Conservation (phyloP, 2,329 filamentous ascomycete species). For the Bertia moriformis region DNA sequence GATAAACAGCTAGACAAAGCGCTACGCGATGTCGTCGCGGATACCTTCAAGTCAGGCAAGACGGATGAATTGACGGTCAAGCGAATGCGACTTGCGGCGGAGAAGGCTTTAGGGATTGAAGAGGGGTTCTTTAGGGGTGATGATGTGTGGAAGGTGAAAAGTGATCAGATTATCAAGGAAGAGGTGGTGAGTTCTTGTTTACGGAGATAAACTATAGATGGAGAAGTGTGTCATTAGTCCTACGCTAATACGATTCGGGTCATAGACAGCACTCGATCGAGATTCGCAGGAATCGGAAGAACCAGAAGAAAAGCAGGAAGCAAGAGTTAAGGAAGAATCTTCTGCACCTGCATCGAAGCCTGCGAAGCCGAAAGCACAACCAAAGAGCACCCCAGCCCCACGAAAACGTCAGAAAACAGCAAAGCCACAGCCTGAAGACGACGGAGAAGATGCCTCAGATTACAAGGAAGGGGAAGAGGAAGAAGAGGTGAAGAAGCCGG, state of each 20-base stretch:
- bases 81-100: conserved; percentile 33
- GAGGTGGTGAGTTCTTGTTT: conserved; percentile 26
- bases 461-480: not conserved
- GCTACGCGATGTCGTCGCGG: conserved; percentile 21
- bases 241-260: too few relatives aligned
- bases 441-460: conserved; percentile 1
- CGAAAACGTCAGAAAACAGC: conserved; percentile 3
- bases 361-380: conserved; percentile 1
- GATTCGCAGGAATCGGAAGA: too few relatives aligned
- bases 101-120: conserved; percentile 31
- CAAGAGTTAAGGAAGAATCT: not conserved
- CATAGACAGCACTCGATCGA: too few relatives aligned
- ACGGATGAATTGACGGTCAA: conserved; percentile 40
- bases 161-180: conserved; percentile 34
- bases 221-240: too few relatives aligned
- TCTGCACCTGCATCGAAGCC: not conserved
- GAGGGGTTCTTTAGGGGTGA: conserved; percentile 38
- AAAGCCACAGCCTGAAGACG: conserved; percentile 5
- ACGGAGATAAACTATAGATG: conserved; percentile 2
- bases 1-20: conserved; percentile 19
- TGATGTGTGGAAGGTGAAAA: conserved; percentile 34
- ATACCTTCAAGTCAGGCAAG: conserved; percentile 21
- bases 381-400: conserved; percentile 1
- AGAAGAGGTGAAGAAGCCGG: not conserved
- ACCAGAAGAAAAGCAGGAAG: not conserved